A percentile compares a stretch with the other conserved stretches of the same genome.
phyloP scores from a whole-genome alignment of 2,329 filamentous ascomycete genomes.

The Rachicladosporium sp. region DNA sequence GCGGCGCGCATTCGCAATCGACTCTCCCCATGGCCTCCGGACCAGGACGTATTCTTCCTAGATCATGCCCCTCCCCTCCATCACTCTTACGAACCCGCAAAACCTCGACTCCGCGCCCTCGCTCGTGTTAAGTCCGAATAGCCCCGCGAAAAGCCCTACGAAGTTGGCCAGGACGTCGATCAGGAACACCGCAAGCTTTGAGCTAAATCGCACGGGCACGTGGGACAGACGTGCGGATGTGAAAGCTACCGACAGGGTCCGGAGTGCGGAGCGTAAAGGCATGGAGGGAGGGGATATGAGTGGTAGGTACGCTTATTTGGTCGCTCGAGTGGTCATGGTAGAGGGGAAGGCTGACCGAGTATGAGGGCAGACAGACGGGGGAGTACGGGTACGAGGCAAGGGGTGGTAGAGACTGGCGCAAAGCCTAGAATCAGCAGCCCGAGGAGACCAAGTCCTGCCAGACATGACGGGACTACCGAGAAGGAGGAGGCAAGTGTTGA shows the following conservation, averaged over 20 bases:
- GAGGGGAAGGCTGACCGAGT: background rate
- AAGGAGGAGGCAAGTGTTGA: constrained; percentile 42
- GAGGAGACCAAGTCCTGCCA: constrained; percentile 8
- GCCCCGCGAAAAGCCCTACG: constrained; percentile 1
- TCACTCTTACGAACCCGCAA: constrained; percentile 33
- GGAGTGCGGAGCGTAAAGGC: too few species aligned
- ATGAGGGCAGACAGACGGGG: constrained; percentile 4
- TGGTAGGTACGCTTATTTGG: background rate
- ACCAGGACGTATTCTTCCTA: background rate
- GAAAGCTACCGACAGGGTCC: too few species aligned
- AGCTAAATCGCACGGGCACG: constrained; percentile 1
- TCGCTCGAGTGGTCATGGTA: background rate
- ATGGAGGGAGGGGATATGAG: too few species aligned
- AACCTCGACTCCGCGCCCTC: constrained; percentile 21
- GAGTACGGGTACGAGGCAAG: too few species aligned
- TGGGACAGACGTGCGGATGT: too few species aligned
- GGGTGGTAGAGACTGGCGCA: constrained; percentile 3
- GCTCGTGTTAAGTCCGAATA: constrained; percentile 6
- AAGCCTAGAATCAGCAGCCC: constrained; percentile 11
- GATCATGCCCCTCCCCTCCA: constrained; percentile 23
- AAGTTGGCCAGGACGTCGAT: constrained; percentile 3
- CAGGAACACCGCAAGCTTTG: constrained; percentile 5
- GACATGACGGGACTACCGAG: constrained; percentile 11
- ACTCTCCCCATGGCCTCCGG: constrained; percentile 2
- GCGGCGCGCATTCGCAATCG: too few species aligned